Percentiles rank a stretch among this genome's conserved stretches.
phyloP scores from a whole-genome alignment of 2,329 filamentous ascomycete genomes.

The Neoascochyta sp. region DNA sequence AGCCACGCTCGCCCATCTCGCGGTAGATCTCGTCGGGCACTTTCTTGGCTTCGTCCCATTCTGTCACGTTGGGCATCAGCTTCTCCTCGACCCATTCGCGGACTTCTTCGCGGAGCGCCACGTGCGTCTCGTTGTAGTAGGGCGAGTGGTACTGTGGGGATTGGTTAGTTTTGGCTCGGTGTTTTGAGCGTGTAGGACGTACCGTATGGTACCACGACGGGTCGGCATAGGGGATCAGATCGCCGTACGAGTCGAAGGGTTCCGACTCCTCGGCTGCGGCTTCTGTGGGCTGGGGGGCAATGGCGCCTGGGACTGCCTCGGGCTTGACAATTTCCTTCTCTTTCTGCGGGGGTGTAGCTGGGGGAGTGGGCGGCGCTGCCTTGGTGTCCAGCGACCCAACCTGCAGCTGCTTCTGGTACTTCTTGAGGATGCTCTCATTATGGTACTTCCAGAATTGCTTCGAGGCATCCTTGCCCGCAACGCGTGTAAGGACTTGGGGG shows the following conservation, averaged over 20 bases:
- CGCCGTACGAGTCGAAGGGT: conserved; percentile 78
- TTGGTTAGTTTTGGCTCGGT: conserved; percentile 4
- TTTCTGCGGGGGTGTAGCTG: conserved; percentile 47
- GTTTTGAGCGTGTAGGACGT: conserved; percentile 40
- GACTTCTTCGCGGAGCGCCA: conserved; percentile 82
- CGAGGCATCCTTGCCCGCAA: conserved; percentile 64
- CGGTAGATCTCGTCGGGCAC: conserved; percentile 90
- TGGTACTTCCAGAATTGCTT: conserved; percentile 68
- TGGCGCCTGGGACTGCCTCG: conserved; percentile 56
- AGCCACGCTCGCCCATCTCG: conserved; percentile 88
- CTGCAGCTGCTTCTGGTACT: conserved; percentile 58
- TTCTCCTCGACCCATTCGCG: conserved; percentile 87
- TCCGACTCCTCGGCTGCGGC: conserved; percentile 57
- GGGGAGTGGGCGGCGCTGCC: conserved; percentile 51
- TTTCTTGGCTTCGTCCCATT: conserved; percentile 95
- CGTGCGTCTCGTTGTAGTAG: conserved; percentile 94
- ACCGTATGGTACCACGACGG: conserved; percentile 93
- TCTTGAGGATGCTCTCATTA: conserved; percentile 59
- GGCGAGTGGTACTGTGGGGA: conserved; percentile 77
- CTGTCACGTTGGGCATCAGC: conserved; percentile 85
- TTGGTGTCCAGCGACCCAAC: conserved; percentile 81
- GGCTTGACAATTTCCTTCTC: conserved; percentile 53
- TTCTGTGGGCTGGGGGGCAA: conserved; percentile 38
- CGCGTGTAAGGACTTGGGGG: conserved; percentile 56
- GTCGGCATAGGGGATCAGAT: conserved; percentile 85